Percentiles rank a stretch among this genome's conserved stretches.
phyloP scores from a whole-genome alignment of 176 grass and related monocot species.

The Thinopyrum elongatum region DNA sequence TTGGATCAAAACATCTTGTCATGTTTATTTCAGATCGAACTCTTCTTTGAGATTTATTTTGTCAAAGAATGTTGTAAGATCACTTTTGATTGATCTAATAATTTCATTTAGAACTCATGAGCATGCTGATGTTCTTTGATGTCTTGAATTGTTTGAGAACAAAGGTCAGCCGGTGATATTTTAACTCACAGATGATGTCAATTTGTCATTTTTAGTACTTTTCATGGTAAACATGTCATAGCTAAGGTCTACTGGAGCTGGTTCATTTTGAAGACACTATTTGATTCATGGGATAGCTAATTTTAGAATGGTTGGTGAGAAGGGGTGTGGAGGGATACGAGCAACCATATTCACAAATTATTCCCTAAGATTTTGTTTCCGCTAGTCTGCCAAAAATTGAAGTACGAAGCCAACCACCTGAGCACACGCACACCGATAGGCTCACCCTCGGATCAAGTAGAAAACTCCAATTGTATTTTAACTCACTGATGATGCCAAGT shows the following conservation, averaged over 20 bases:
- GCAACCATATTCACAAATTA: neutral
- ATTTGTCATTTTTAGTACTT: neutral
- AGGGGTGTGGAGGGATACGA: neutral
- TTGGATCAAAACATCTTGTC: slow-evolving; percentile 31
- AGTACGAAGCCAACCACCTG: neutral
- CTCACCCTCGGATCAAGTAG: neutral
- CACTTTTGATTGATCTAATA: neutral
- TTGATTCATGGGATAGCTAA: neutral
- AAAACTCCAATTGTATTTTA: neutral
- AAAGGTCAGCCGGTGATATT: neutral
- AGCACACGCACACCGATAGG: neutral
- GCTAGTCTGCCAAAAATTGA: neutral
- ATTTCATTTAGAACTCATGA: neutral
- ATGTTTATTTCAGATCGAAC: slow-evolving; percentile 10
- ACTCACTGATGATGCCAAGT: no score
- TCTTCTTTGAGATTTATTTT: slow-evolving; percentile 17
- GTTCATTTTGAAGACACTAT: neutral
- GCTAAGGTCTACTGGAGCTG: neutral
- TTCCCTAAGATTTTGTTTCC: neutral
- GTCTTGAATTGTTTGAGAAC: neutral
- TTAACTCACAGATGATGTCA: neutral
- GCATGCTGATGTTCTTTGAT: neutral
- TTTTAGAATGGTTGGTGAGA: neutral
- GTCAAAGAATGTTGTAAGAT: neutral
- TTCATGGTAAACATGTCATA: neutral